A percentile compares a stretch with the other conserved stretches of the same genome.
phyloP scores from a whole-genome alignment of 2,329 filamentous ascomycete species.

The Paecilomyces dactylethromorphus region DNA sequence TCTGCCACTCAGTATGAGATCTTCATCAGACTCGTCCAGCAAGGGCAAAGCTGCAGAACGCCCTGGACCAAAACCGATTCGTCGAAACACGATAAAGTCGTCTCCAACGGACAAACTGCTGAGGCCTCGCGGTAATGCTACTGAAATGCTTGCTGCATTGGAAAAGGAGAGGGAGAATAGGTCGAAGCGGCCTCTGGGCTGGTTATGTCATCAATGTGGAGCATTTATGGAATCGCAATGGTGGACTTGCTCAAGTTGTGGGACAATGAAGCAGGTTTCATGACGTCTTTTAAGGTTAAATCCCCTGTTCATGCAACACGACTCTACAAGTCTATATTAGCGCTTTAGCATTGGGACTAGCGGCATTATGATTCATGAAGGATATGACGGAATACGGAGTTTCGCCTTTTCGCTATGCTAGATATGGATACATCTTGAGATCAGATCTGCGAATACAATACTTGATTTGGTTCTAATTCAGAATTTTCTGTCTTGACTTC shows the following conservation, averaged over 20 bases:
- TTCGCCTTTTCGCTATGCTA: not conserved
- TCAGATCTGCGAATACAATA: not conserved
- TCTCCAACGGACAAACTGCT: slow-evolving; percentile 9
- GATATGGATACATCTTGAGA: not conserved
- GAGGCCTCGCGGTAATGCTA: slow-evolving; percentile 20
- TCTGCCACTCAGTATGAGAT: slow-evolving; percentile 22
- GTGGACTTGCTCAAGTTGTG: slow-evolving; percentile 59
- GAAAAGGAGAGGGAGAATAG: slow-evolving; percentile 27
- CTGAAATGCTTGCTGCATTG: slow-evolving; percentile 31
- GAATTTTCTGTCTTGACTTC: not conserved
- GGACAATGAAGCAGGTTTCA: slow-evolving; percentile 51
- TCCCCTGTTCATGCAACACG: not conserved
- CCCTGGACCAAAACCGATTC: not conserved
- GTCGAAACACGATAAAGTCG: slow-evolving; percentile 3
- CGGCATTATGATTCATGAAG: not conserved
- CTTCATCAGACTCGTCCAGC: slow-evolving; percentile 11
- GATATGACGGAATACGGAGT: not conserved
- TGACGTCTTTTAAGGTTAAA: slow-evolving; percentile 15
- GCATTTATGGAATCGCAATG: slow-evolving; percentile 59
- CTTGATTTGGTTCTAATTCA: not conserved
- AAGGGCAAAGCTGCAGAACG: not conserved
- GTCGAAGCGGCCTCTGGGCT: slow-evolving; percentile 47
- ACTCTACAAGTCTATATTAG: not conserved
- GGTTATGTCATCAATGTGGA: slow-evolving; percentile 53
- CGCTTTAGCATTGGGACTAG: not conserved